These are phyloP conservation scores for Bipolaris gigantea DNA, from an alignment of 2,329 filamentous ascomycete species.

Conservation along the genomic window DNA sequence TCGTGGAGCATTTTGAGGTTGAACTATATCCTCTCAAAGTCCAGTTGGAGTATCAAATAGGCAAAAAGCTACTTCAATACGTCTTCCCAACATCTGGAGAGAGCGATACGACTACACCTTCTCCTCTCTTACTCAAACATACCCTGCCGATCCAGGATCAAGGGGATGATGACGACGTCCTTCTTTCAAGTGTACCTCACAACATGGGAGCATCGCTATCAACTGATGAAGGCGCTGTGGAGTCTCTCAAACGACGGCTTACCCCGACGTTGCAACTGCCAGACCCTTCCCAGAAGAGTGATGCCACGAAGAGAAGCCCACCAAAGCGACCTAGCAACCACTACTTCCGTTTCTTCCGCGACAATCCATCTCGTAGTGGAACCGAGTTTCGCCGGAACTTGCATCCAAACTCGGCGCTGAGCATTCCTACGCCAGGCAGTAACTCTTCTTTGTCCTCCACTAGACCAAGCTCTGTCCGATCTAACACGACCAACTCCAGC, in stretches of 20 bases:
- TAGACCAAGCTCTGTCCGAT: slow-evolving; percentile 37
- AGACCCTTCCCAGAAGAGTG: slow-evolving; percentile 46
- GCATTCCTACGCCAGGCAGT: slow-evolving; percentile 2
- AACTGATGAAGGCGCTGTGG: slow-evolving; percentile 58
- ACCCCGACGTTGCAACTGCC: slow-evolving; percentile 72
- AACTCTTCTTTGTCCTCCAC: slow-evolving; percentile 22
- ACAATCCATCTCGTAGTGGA: slow-evolving; percentile 33
- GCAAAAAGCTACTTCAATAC: slow-evolving; percentile 93
- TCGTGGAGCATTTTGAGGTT: slow-evolving; percentile 96
- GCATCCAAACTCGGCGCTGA: slow-evolving; percentile 33
- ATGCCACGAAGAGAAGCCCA: slow-evolving; percentile 27
- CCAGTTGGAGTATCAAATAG: slow-evolving; percentile 89
- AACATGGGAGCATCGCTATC: slow-evolving; percentile 25
- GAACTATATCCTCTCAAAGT: slow-evolving; percentile 91
- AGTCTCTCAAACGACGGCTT: slow-evolving; percentile 78
- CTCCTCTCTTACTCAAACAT: slow-evolving; percentile 62
- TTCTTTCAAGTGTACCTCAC: slow-evolving; percentile 17
- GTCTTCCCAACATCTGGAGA: slow-evolving; percentile 80
- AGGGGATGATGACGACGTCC: slow-evolving; percentile 50
- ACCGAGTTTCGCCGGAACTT: slow-evolving; percentile 37
- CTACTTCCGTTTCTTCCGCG: slow-evolving; percentile 43
- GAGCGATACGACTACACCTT: slow-evolving; percentile 58
- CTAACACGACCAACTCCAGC: slow-evolving; percentile 29
- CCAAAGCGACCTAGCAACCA: slow-evolving; percentile 34
- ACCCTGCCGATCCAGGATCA: slow-evolving; percentile 50